phyloP scores from a whole-genome alignment of 192 early-diverging fungal genomes.

The Coemansia sp. region DNA sequence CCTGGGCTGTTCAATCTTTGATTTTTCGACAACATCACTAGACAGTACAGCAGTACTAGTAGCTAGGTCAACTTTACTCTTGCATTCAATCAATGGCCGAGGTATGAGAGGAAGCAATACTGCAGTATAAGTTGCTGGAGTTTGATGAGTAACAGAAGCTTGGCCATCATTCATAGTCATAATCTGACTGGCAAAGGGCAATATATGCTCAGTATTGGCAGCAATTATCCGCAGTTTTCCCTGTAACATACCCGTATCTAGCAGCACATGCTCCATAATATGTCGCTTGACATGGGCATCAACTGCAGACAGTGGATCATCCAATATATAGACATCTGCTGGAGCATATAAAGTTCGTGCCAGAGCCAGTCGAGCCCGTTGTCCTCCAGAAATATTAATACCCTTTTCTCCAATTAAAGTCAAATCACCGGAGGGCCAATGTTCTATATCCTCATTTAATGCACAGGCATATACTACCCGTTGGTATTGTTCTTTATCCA shows the following conservation, averaged over 20 bases:
- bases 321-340: constrained; percentile 52
- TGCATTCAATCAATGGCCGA: not conserved
- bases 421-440: constrained; percentile 28
- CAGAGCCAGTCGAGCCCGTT: constrained; percentile 61
- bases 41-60: not conserved
- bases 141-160: not conserved
- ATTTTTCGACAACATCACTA: not conserved
- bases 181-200: not conserved
- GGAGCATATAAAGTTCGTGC: constrained; percentile 63
- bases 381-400: constrained; percentile 61
- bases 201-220: not conserved
- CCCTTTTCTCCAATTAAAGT: constrained; percentile 61
- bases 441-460: constrained; percentile 13
- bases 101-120: not conserved
- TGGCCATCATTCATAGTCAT: not conserved
- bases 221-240: not conserved
- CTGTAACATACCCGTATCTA: not conserved
- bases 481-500: constrained; percentile 16
- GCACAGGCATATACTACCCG: constrained; percentile 28
- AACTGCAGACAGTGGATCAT: constrained; percentile 30
- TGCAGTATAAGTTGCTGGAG: not conserved
- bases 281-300: constrained; percentile 24
- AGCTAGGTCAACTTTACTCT: not conserved
- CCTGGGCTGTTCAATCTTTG: not conserved
- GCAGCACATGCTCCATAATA: constrained; percentile 24